phyloP scores from a whole-genome alignment of 2,329 filamentous ascomycete species.

The Leptographium procerum region DNA sequence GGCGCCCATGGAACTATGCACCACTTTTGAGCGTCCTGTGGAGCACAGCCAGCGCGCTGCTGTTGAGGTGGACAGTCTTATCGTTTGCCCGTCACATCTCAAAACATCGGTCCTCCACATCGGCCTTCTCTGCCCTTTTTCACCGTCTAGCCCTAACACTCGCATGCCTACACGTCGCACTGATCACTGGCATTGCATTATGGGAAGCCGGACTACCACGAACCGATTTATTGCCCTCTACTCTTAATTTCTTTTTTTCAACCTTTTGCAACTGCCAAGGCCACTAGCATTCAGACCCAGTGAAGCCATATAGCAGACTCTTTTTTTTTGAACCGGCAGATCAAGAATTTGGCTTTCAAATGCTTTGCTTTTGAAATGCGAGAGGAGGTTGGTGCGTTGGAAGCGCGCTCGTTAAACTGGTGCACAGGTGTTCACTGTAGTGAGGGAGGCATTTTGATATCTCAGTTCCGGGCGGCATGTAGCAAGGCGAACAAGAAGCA shows the following conservation, averaged over 20 bases:
- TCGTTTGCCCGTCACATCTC: too few relatives aligned
- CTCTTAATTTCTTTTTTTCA: background rate
- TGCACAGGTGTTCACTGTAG: background rate
- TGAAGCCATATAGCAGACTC: background rate
- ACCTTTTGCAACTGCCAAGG: background rate
- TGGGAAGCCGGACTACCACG: too few relatives aligned
- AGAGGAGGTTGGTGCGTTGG: background rate
- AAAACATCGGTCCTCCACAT: too few relatives aligned
- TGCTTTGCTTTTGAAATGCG: background rate
- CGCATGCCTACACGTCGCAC: too few relatives aligned
- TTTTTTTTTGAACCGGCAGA: background rate
- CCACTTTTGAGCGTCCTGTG: too few relatives aligned
- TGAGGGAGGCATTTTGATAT: background rate
- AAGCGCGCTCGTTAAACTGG: background rate
- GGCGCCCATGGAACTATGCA: too few relatives aligned
- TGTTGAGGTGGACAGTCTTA: too few relatives aligned
- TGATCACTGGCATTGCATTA: too few relatives aligned
- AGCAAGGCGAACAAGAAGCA: background rate
- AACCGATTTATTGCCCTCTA: background rate
- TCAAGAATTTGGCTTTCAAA: background rate
- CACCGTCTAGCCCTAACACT: too few relatives aligned
- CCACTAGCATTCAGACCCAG: background rate
- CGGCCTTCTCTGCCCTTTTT: too few relatives aligned
- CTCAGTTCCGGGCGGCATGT: background rate
- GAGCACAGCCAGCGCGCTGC: too few relatives aligned